Evolutionary conservation across 768 basidiomycete species (phyloP).

Genomic region (Candolleomyces efflorescens): DNA sequence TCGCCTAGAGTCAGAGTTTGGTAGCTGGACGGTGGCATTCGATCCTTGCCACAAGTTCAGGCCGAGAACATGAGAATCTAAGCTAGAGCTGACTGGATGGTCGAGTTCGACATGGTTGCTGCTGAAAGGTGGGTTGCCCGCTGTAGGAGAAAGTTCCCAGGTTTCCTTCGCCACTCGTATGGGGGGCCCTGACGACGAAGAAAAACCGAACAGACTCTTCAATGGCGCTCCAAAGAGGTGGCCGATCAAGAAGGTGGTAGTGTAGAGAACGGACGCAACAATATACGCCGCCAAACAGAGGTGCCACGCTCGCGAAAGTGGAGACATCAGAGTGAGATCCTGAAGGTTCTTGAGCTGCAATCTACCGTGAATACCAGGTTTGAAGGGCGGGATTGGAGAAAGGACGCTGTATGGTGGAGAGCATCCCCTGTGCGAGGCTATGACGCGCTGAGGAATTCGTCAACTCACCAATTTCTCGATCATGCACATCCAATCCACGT

Average conservation of each 20-base stretch:
- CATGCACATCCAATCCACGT: no score
- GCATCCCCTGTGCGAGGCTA: no score
- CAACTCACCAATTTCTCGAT: no score
- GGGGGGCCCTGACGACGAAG: conserved; percentile 5
- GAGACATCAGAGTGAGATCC: not conserved
- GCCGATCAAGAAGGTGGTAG: conserved; percentile 35
- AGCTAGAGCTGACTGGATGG: not conserved
- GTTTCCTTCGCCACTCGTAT: conserved; percentile 8
- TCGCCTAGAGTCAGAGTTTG: conserved; percentile 25
- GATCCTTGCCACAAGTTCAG: conserved; percentile 8
- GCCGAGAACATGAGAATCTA: not conserved
- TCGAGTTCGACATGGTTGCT: conserved; percentile 5
- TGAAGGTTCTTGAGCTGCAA: no score
- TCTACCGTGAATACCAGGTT: no score
- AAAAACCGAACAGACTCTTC: conserved; percentile 21
- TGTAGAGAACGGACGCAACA: conserved; percentile 38
- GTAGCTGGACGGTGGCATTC: not conserved
- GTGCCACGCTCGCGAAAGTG: conserved; percentile 14
- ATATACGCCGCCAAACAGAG: conserved; percentile 31
- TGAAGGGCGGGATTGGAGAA: no score
- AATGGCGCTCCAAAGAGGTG: conserved; percentile 26
- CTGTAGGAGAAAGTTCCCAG: not conserved
- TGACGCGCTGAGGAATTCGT: no score
- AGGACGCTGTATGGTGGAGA: no score
- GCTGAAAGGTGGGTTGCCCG: not conserved